Evolutionary conservation across 768 basidiomycete genomes (phyloP).

Genomic region (Phaffia tasmanica): DNA sequence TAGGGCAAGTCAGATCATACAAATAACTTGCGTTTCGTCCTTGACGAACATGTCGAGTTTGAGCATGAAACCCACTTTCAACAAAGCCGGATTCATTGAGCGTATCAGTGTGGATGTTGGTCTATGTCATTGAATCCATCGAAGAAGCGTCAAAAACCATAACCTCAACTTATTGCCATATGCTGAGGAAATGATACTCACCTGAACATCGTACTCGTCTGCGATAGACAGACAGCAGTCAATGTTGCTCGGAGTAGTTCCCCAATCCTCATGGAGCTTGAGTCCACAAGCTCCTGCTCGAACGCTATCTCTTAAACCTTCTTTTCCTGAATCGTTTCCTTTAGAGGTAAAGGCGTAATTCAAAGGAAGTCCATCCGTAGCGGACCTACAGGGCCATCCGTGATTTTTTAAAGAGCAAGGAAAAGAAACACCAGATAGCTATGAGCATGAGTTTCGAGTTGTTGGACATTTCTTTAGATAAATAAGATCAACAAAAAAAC

Average conservation of each 20-base stretch:
- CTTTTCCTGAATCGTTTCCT: constrained; percentile 75
- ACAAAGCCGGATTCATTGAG: constrained; percentile 96
- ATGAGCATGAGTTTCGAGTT: too few relatives aligned
- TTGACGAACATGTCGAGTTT: too few relatives aligned
- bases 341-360: constrained; percentile 95
- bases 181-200: constrained; percentile 35
- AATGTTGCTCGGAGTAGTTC: constrained; percentile 74
- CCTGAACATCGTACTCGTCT: constrained; percentile 89
- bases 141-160: too few relatives aligned
- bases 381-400: constrained; percentile 39
- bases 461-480: too few relatives aligned
- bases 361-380: constrained; percentile 78
- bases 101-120: constrained; percentile 95
- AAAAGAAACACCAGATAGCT: too few relatives aligned
- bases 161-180: too few relatives aligned
- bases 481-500: neutral
- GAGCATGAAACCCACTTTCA: constrained; percentile 52
- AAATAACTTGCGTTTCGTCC: neutral
- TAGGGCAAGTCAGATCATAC: too few relatives aligned
- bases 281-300: constrained; percentile 74
- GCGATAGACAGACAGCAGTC: constrained; percentile 63
- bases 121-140: constrained; percentile 37
- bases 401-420: neutral
- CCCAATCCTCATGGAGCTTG: constrained; percentile 98
- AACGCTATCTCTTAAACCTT: constrained; percentile 66